Conservation (phyloP, 75 land plant genomes). For the Larix kaempferi region DNA sequence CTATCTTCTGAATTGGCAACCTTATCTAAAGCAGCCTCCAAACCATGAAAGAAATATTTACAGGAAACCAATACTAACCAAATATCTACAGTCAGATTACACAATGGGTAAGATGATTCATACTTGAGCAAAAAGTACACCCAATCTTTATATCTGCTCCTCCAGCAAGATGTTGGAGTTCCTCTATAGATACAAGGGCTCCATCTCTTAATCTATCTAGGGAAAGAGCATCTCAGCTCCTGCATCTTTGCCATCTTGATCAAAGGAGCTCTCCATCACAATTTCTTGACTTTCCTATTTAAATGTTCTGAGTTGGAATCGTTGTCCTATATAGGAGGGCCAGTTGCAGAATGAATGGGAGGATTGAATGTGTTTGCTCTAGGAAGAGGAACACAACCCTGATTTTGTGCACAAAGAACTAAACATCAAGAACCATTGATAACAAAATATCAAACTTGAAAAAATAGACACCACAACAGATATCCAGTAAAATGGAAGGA, state of each 20-base stretch:
- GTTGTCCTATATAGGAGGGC: not conserved
- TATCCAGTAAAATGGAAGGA: not conserved
- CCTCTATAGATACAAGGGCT: constrained; percentile 71
- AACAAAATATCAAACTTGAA: not conserved
- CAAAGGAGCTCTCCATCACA: not conserved
- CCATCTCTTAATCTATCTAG: constrained; percentile 24
- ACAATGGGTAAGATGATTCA: not conserved
- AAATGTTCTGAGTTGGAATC: not conserved
- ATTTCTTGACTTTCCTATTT: constrained; percentile 7
- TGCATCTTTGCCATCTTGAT: constrained; percentile 24
- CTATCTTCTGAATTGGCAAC: constrained; percentile 82
- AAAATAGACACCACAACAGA: not conserved
- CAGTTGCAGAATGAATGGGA: constrained; percentile 16
- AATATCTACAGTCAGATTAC: not conserved
- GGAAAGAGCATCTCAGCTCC: constrained; percentile 33
- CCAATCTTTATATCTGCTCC: constrained; percentile 94
- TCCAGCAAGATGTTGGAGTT: constrained; percentile 88
- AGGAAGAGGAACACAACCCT: not conserved
- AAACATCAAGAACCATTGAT: not conserved
- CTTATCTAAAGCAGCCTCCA: constrained; percentile 92
- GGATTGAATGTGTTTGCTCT: not conserved
- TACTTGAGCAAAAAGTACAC: not conserved
- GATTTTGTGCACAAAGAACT: not conserved
- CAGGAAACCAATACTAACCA: not conserved
- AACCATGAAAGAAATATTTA: constrained; percentile 50